Percentiles rank a stretch among this genome's conserved stretches.
Evolutionary conservation across 208 protist genomes (phyloP).

Genomic region (Leishmania aethiopica): DNA sequence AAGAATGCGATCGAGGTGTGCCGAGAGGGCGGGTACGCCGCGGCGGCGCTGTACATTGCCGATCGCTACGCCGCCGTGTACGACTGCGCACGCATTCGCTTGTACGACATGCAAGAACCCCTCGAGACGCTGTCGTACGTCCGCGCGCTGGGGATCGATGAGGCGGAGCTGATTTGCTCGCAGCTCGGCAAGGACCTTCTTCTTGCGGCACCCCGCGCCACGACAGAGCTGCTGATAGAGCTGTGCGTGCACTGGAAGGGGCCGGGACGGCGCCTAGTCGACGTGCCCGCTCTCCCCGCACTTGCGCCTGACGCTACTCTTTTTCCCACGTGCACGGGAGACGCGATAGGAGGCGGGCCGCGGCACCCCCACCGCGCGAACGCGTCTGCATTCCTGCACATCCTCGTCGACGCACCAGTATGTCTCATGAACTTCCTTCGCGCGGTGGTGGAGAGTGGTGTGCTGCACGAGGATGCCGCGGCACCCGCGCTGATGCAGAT

Average conservation of each 20-base stretch:
- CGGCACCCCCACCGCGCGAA: slow-evolving; percentile 65
- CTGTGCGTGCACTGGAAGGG: slow-evolving; percentile 78
- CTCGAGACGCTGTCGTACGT: slow-evolving; percentile 74
- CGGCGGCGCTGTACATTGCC: slow-evolving; percentile 88
- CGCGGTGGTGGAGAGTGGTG: slow-evolving; percentile 69
- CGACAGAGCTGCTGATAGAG: slow-evolving; percentile 64
- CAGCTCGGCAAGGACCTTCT: slow-evolving; percentile 90
- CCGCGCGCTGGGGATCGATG: slow-evolving; percentile 71
- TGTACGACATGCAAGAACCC: slow-evolving; percentile 74
- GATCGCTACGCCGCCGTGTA: slow-evolving; percentile 81
- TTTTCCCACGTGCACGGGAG: neutral
- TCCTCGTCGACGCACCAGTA: slow-evolving; percentile 90
- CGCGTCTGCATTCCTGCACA: slow-evolving; percentile 78
- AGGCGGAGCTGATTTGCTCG: slow-evolving; percentile 81
- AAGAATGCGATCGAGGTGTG: slow-evolving; percentile 95
- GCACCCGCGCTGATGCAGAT: neutral
- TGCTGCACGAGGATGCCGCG: slow-evolving; percentile 33
- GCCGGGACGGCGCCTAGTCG: slow-evolving; percentile 35
- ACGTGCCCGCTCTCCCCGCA: neutral
- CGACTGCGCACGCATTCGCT: slow-evolving; percentile 89
- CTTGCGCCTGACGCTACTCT: neutral
- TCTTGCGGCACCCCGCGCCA: slow-evolving; percentile 37
- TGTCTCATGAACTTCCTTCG: slow-evolving; percentile 93
- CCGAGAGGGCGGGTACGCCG: slow-evolving; percentile 89
- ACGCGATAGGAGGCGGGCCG: neutral